Conservation (phyloP, 1,139 yeast species). For the Geotrichum aggregatum region DNA sequence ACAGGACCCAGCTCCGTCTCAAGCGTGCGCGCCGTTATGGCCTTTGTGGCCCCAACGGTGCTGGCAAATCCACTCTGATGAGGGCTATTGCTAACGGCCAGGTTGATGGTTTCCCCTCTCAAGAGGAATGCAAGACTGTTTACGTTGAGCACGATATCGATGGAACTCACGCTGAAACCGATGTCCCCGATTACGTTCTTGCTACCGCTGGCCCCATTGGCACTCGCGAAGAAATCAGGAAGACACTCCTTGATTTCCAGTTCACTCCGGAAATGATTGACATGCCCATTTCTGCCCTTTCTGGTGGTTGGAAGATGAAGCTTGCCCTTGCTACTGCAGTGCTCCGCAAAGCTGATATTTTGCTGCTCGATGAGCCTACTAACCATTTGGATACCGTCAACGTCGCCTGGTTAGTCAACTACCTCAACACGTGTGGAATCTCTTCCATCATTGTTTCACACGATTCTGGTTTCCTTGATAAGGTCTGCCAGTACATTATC, state of each 20-base stretch:
- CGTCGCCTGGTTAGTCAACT: slow-evolving; percentile 99
- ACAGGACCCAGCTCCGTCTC: slow-evolving; percentile 98
- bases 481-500: slow-evolving; percentile 94
- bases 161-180: slow-evolving; percentile 93
- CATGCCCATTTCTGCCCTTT: slow-evolving; percentile 91
- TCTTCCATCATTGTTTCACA: slow-evolving; percentile 98
- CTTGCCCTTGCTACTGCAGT: slow-evolving; percentile 99
- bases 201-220: slow-evolving; percentile 59
- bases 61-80: slow-evolving; percentile 99
- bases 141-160: slow-evolving; percentile 99
- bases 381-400: slow-evolving; percentile 99
- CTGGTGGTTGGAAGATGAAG: slow-evolving; percentile 99
- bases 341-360: slow-evolving; percentile 95
- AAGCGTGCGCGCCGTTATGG: slow-evolving; percentile 99
- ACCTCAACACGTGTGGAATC: slow-evolving; percentile 96
- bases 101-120: slow-evolving; percentile 99
- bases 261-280: slow-evolving; percentile 87
- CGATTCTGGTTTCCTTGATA: slow-evolving; percentile 99
- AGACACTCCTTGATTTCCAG: slow-evolving; percentile 75
- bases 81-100: slow-evolving; percentile 99
- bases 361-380: slow-evolving; percentile 98
- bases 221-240: slow-evolving; percentile 65
- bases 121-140: slow-evolving; percentile 96
- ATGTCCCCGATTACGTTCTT: slow-evolving; percentile 85
- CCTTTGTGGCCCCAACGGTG: slow-evolving; percentile 99